Evolutionary conservation across 345 rosid genomes (phyloP), one percentile per base, ranked within the genome.

Genomic region (Ricinus communis): DNA sequence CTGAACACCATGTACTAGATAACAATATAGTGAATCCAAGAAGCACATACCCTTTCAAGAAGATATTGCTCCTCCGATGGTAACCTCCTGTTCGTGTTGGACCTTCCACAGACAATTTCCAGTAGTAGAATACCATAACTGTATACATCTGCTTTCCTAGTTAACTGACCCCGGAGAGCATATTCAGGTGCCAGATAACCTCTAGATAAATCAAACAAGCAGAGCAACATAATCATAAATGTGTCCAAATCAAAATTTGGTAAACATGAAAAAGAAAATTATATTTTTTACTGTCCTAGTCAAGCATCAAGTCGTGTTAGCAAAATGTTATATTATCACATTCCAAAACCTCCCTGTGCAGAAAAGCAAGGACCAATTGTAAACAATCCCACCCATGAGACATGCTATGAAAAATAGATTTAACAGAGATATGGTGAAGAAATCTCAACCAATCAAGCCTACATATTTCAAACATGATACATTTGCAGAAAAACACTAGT

Each of bases 131-230:
- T 84, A 43, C 95, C 95, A 65, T 86, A 90, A 72, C 95, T 87
- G 79, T 90, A 90, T 54, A 90, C 55, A 75, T 90, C 95, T 57
- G 85, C 92, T 78, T 86, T 87, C 76, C 86, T 82, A 16, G 89
- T 90, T 75, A 90, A 45, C 66, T 90, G 90, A 57, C 89, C 95
- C 50, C 88, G 81, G 66, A 87, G 61, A 8, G 92, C 95, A 71
- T 90, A 90, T 71, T 90, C 95, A 5, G 95, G 95, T 41, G 95
- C 95, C 16, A 90, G 71, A 76, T 90, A 90, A 57, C 95, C 95
- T 76, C 92, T 90, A 70, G 18, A 66, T 36, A 46, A 58, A 68
- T 41, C 46, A 69, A 50, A 59, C 16, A 54, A 73, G 5, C 58
- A 41, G 31, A 77, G 33, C 22, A 31, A 25, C 28, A n/a, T n/a